phyloP scores from a whole-genome alignment of 2,329 filamentous ascomycete species.

The Colletotrichum sojae region DNA sequence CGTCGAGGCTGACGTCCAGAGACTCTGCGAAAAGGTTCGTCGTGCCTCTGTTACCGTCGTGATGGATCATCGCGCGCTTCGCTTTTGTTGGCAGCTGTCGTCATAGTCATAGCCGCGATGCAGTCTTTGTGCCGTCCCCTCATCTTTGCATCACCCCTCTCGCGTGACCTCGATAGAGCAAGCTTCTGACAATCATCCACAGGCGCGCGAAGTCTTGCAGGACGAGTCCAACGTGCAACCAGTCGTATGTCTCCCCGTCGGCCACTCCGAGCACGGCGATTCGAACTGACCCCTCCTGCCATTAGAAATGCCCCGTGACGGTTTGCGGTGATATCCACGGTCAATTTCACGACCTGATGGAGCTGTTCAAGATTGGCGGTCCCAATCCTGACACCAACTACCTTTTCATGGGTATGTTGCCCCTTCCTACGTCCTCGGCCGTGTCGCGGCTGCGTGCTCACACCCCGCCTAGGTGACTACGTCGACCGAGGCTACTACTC shows the following conservation, averaged over 20 bases:
- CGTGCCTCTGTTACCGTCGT: neutral
- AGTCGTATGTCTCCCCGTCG: constrained; percentile 74
- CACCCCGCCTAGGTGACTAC: constrained; percentile 81
- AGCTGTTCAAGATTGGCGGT: constrained; percentile 98
- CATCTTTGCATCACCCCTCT: constrained; percentile 43
- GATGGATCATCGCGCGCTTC: constrained; percentile 14
- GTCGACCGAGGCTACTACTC: constrained; percentile 99
- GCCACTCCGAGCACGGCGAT: constrained; percentile 36
- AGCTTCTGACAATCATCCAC: constrained; percentile 51
- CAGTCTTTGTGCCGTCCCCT: constrained; percentile 30
- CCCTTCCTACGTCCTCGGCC: neutral
- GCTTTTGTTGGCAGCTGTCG: constrained; percentile 15
- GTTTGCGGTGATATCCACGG: constrained; percentile 99
- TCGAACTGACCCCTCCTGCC: constrained; percentile 48
- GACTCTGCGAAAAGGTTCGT: constrained; percentile 95
- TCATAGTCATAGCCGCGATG: constrained; percentile 12
- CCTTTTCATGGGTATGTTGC: constrained; percentile 91
- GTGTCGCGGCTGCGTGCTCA: constrained; percentile 40
- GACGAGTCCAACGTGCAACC: constrained; percentile 99
- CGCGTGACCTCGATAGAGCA: constrained; percentile 48
- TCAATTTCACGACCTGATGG: constrained; percentile 99
- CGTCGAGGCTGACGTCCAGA: constrained; percentile 92
- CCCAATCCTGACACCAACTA: constrained; percentile 99
- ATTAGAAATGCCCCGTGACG: constrained; percentile 96
- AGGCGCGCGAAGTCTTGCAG: constrained; percentile 96